Evolutionary conservation across 176 grass and related monocot genomes (phyloP), one percentile per base, ranked within the genome.

Genomic region (Olyra latifolia): DNA sequence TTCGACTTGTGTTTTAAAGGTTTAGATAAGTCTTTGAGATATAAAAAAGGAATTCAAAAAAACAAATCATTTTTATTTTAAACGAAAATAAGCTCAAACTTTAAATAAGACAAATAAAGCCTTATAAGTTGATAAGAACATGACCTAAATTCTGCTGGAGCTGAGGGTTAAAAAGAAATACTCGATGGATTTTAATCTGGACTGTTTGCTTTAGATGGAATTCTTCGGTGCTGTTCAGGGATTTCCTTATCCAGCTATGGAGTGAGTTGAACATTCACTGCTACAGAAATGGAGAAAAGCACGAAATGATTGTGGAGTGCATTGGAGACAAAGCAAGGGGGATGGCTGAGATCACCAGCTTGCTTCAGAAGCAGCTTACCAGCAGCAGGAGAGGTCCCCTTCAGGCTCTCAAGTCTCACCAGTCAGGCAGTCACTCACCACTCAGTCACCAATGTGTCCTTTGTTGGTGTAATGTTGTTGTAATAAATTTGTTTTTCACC

Each of bases 301-400:
- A n/a, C 58, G 52, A 88, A 84, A 94, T 98, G 90, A 98, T 94
- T 87, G 88, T 94, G 60, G 92, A 94, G 95, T 98, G 85, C 81
- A 92, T 85, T 92, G 67, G 35, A 91, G 89, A 92, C 83, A 87
- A 98, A 92, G 92, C 82, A 91, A 94, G 23, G 23, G 47, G 44
- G 63, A 72, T 88, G 62, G 70, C 67, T 71, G 83, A 85, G 61
- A 77, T 66, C 43, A 68, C 25, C 41, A 35, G 79, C 77, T 97
- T 88, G 82, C 93, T 97, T 93, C 61, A 69, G 56, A 82, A 83
- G 89, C 46, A 81, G 80, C 53, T 72, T 38, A 87, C 71, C 76
- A 83, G 38, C 79, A 74, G 54, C 72, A 80, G 69, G 64, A 83
- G 46, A 85, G 72, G 74, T 71, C 87, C 65, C 83, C 81, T 43